phyloP scores from a whole-genome alignment of 768 basidiomycete species.

The Leccinum boreale region DNA sequence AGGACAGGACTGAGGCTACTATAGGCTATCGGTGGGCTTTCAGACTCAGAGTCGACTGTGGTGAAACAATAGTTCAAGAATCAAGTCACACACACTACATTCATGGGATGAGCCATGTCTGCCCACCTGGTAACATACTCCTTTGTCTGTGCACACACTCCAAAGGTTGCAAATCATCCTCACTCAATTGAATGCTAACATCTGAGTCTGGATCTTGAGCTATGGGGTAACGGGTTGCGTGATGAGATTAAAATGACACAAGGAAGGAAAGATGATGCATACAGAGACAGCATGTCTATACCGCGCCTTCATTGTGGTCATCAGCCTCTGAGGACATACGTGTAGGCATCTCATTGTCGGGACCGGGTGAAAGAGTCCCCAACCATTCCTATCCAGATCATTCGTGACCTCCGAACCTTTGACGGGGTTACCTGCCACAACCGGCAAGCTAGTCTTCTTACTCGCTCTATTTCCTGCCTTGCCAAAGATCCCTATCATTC shows the following conservation, averaged over 20 bases:
- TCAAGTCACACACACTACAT: not conserved
- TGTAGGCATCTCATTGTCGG: constrained; percentile 3
- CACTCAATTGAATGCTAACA: constrained; percentile 29
- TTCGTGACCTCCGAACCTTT: constrained; percentile 31
- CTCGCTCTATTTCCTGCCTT: constrained; percentile 33
- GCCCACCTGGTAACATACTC: constrained; percentile 34
- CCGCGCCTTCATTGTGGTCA: constrained; percentile 33
- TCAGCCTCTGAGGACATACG: constrained; percentile 27
- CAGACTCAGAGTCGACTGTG: no score
- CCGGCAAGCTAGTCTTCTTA: constrained; percentile 41
- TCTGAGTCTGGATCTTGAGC: constrained; percentile 29
- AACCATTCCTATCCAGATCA: not conserved
- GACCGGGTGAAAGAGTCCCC: constrained; percentile 16
- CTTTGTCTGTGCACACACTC: constrained; percentile 61
- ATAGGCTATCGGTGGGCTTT: no score
- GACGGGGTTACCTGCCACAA: constrained; percentile 45
- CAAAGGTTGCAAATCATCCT: constrained; percentile 62
- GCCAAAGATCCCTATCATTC: constrained; percentile 21
- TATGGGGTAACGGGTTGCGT: not conserved
- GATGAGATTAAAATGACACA: constrained; percentile 10
- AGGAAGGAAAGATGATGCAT: not conserved
- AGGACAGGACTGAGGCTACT: no score
- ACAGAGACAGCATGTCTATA: no score
- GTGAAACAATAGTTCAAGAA: not conserved
- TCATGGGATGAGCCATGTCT: constrained; percentile 24